phyloP scores from a whole-genome alignment of 2,329 filamentous ascomycete species.

The Sporothrix pallida region DNA sequence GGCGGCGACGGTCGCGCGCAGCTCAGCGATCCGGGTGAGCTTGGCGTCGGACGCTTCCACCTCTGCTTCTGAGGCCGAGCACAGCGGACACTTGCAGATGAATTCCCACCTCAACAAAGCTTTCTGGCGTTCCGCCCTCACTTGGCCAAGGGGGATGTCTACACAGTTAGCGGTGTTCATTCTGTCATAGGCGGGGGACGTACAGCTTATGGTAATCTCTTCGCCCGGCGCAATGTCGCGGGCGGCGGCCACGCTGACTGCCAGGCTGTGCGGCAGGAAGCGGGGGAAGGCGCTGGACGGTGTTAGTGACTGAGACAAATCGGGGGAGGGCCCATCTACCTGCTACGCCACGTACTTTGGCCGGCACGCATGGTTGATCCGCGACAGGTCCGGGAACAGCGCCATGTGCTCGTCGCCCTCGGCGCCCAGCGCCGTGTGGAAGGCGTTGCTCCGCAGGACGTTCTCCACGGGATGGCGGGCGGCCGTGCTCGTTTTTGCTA shows the following conservation, averaged over 20 bases:
- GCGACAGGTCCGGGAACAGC: constrained; percentile 35
- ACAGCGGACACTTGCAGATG: constrained; percentile 45
- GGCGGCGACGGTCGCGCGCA: constrained; percentile 41
- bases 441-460: constrained; percentile 46
- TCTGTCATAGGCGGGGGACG: too few species aligned
- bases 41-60: constrained; percentile 44
- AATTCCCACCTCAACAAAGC: constrained; percentile 45
- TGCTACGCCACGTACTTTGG: constrained; percentile 44
- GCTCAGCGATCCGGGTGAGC: constrained; percentile 41
- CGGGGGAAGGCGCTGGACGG: constrained; percentile 45
- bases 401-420: constrained; percentile 38
- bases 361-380: constrained; percentile 47
- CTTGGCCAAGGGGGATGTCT: constrained; percentile 45
- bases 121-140: constrained; percentile 40
- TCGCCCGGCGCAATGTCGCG: constrained; percentile 40
- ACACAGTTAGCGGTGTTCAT: too few species aligned
- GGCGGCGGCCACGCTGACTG: constrained; percentile 38
- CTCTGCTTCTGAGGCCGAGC: constrained; percentile 40
- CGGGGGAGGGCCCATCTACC: too few species aligned
- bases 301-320: too few species aligned
- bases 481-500: constrained; percentile 42
- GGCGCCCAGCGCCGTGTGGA: constrained; percentile 42
- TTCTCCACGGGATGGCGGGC: constrained; percentile 45
- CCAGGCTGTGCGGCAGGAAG: constrained; percentile 41
- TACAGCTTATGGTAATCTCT: constrained; percentile 42